phyloP scores from a whole-genome alignment of 2,329 filamentous ascomycete genomes.

The Pseudofabraea citricarpa region DNA sequence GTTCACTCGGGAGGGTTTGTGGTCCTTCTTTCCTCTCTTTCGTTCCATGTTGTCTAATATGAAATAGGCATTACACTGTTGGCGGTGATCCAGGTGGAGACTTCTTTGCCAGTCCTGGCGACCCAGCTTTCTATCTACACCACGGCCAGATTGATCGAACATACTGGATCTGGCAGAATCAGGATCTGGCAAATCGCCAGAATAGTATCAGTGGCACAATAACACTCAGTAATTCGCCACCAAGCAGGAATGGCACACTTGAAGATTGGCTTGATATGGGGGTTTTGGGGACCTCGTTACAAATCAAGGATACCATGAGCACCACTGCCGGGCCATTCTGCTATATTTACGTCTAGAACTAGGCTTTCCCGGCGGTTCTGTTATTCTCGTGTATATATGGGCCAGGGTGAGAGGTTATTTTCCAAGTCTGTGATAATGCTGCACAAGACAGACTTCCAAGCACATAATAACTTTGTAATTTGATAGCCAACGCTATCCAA shows the following conservation, averaged over 20 bases:
- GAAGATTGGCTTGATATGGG: conserved; percentile 32
- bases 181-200: conserved; percentile 30
- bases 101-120: conserved; percentile 35
- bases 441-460: too few relatives aligned
- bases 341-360: conserved; percentile 33
- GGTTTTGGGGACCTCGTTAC: conserved; percentile 15
- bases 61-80: conserved; percentile 32
- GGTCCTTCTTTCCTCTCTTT: too few relatives aligned
- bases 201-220: conserved; percentile 32
- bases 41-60: too few relatives aligned
- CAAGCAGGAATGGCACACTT: conserved; percentile 36
- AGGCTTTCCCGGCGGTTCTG: conserved; percentile 1
- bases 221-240: conserved; percentile 35
- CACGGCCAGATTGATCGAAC: conserved; percentile 40
- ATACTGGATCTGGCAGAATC: conserved; percentile 45
- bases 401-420: too few relatives aligned
- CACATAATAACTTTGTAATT: too few relatives aligned
- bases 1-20: conserved; percentile 28
- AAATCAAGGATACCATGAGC: conserved; percentile 33
- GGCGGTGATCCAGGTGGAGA: conserved; percentile 39
- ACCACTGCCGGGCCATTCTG: conserved; percentile 40
- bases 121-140: conserved; percentile 41
- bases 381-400: background rate
- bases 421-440: too few relatives aligned
- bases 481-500: too few relatives aligned